Conservation (phyloP, 345 rosid genomes). For the Citrus reticulata region DNA sequence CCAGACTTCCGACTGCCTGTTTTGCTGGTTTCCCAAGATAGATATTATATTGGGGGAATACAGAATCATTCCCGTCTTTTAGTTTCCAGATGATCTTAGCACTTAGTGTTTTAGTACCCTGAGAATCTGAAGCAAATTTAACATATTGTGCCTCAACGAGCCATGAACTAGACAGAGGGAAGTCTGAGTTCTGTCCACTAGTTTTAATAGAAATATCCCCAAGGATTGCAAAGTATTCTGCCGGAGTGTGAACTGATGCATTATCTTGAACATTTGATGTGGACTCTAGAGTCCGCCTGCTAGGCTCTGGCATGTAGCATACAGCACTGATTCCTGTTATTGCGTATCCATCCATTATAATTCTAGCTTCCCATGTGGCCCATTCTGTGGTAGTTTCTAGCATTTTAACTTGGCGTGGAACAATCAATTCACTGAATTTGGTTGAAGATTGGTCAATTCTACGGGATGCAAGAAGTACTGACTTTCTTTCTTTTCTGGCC, state of each 20-base stretch:
- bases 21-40: constrained; percentile 42
- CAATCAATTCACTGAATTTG: constrained; percentile 36
- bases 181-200: constrained; percentile 14
- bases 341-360: constrained; percentile 47
- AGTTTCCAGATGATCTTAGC: constrained; percentile 53
- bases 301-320: constrained; percentile 48
- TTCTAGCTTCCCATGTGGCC: constrained; percentile 40
- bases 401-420: constrained; percentile 25
- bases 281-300: constrained; percentile 14
- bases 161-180: constrained; percentile 52
- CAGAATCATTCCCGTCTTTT: constrained; percentile 24
- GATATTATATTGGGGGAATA: constrained; percentile 46
- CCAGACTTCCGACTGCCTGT: constrained; percentile 16
- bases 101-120: constrained; percentile 38
- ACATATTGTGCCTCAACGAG: constrained; percentile 36
- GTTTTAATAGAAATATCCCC: constrained; percentile 52
- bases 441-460: constrained; percentile 20
- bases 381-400: constrained; percentile 36
- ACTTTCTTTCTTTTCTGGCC: constrained; percentile 24
- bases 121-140: constrained; percentile 36
- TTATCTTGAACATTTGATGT: constrained; percentile 12
- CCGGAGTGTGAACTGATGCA: constrained; percentile 1
- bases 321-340: constrained; percentile 51
- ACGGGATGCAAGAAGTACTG: constrained; percentile 43
- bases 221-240: constrained; percentile 53